These are phyloP conservation scores for Amylostereum areolatum DNA, from an alignment of 1,284 basidiomycete species.

Conservation along the genomic window DNA sequence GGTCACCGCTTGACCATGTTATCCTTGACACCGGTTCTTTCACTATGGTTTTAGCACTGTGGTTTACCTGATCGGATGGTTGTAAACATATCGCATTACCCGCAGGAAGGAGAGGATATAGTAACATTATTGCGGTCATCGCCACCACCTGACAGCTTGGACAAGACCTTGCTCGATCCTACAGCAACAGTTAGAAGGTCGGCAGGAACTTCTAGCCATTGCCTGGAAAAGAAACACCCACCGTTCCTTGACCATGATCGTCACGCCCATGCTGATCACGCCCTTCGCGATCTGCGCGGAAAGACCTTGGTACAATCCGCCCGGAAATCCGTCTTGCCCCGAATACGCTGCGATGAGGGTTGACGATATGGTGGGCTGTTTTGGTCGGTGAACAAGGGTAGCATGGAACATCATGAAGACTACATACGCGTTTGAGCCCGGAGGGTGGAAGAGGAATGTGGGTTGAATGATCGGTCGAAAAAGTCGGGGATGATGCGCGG, in stretches of 20 bases:
- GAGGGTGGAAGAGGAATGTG: too few species aligned
- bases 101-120: too few species aligned
- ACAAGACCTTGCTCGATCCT: conserved; percentile 1
- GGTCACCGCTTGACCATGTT: too few species aligned
- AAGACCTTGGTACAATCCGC: conserved; percentile 46
- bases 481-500: conserved; percentile 5
- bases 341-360: conserved; percentile 18
- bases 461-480: background rate
- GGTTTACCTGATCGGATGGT: too few species aligned
- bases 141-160: background rate
- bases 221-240: conserved; percentile 11
- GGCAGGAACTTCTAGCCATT: background rate
- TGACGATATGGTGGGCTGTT: conserved; percentile 14
- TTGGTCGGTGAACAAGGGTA: background rate
- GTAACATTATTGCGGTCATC: too few species aligned
- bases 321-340: conserved; percentile 20
- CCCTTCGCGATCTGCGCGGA: conserved; percentile 49
- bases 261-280: conserved; percentile 49
- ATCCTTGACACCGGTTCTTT: too few species aligned
- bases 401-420: too few species aligned
- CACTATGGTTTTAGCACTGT: too few species aligned
- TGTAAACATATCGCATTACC: too few species aligned
- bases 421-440: too few species aligned
- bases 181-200: background rate
- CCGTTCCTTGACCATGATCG: conserved; percentile 53